Conservation (phyloP, 2,329 filamentous ascomycete species). For the Colletotrichum acutatum region DNA sequence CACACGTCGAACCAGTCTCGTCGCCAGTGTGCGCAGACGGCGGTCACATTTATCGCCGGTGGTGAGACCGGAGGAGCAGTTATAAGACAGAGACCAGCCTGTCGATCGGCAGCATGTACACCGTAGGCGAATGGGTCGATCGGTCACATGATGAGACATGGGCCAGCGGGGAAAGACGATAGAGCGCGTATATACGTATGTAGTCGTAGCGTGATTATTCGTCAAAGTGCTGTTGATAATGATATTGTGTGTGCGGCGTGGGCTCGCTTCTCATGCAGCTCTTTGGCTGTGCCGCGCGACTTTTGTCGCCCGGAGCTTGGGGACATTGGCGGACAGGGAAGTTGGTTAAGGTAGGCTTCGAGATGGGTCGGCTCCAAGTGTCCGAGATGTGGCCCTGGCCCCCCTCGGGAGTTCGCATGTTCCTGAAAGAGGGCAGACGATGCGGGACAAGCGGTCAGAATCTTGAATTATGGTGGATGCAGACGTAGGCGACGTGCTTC, state of each 20-base stretch:
- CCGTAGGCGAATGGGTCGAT: not conserved
- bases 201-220: not conserved
- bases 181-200: not conserved
- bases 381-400: conserved; percentile 4
- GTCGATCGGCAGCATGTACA: not conserved
- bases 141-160: not conserved
- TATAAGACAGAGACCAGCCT: not conserved
- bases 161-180: not conserved
- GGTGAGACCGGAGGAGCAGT: not conserved
- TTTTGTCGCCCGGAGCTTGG: not conserved
- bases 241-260: conserved; percentile 1
- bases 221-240: not conserved
- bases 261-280: conserved; percentile 27
- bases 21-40: not conserved
- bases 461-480: not conserved
- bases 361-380: conserved; percentile 9
- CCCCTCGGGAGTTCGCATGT: not conserved
- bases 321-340: conserved; percentile 8
- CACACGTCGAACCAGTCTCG: not conserved
- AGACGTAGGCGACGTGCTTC: not conserved
- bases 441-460: conserved; percentile 22
- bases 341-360: not conserved
- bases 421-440: conserved; percentile 15
- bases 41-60: not conserved
- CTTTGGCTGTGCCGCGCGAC: not conserved